phyloP scores from a whole-genome alignment of 2,329 filamentous ascomycete species.

The Amylocarpus encephaloides region DNA sequence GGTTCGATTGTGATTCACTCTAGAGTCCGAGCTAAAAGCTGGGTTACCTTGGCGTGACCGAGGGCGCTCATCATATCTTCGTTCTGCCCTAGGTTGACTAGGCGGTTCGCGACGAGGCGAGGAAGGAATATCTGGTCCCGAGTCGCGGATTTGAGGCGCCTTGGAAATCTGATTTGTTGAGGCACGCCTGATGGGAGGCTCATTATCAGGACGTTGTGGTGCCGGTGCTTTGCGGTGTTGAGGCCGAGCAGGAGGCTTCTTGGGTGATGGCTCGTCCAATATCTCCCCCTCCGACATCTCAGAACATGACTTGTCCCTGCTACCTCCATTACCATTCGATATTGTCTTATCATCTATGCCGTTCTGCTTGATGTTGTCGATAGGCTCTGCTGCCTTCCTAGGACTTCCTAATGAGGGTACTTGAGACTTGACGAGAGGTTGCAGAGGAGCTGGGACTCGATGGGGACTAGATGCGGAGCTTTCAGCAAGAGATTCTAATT shows the following conservation, averaged over 20 bases:
- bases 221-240: constrained; percentile 16
- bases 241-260: constrained; percentile 15
- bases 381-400: constrained; percentile 13
- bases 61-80: constrained; percentile 17
- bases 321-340: constrained; percentile 10
- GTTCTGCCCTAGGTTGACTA: constrained; percentile 13
- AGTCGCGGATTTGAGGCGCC: not conserved
- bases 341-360: not conserved
- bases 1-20: constrained; percentile 19
- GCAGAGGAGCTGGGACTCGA: not conserved
- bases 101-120: constrained; percentile 17
- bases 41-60: too few relatives aligned
- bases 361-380: constrained; percentile 11
- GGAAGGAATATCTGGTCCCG: constrained; percentile 10
- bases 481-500: constrained; percentile 7
- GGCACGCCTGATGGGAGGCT: constrained; percentile 4
- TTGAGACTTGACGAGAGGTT: constrained; percentile 15
- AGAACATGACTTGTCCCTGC: constrained; percentile 22
- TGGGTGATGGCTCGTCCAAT: constrained; percentile 24
- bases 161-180: constrained; percentile 6
- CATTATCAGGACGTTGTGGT: constrained; percentile 10
- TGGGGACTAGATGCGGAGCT: constrained; percentile 7
- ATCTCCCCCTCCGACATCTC: constrained; percentile 30
- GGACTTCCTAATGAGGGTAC: constrained; percentile 21
- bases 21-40: not conserved